Base-by-base conservation (phyloP, 352 stramenopile species). In the Globisporangium canariense region DNA sequence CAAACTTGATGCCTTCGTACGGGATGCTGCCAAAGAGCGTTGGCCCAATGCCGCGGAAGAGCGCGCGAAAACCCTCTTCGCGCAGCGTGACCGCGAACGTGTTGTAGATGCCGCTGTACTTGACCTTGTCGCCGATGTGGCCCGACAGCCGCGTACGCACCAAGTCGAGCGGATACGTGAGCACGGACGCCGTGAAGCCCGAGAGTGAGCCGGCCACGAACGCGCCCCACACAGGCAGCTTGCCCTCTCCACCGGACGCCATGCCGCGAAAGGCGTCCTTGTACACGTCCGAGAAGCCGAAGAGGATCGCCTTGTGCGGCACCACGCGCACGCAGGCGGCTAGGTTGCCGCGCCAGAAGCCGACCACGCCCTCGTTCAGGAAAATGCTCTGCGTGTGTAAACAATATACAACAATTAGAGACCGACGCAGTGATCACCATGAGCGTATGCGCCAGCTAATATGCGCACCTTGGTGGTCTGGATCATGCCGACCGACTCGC, bases 151-250 rank as follows among this genome's bases (percentile, higher is more conserved):
- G 75, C 50, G 89, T 96, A 16, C 89, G 83, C 32, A 95, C 80
- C 28, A 93, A 79, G 67, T 96, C 89, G 25, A 96, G 71, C 55
- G 88, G 88, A 64, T 96, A 96, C 50, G 89, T 96, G 40, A 93
- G 66, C 38, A 94, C 67, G n/a, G 79, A 91, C 6, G 90, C 86
- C 52, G 89, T 93, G 65, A 96, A 88, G 46, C 89, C 89, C 49
- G 89, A 88, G 16, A 92, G 49, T 2, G 86, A 89, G 41, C 89
- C 89, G 0, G 86, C 70, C 2, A 77, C 67, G 53, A 96, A 96
- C 7, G 81, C 69, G 0, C 83, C 79, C 73, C 82, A 90, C 0
- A 64, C 49, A 0, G 81, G 81, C 38, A 89, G 67, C 57, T 74
- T 30, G 56, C 65, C 62, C 1, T 65, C 62, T 6, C 65, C 66